A percentile compares a stretch with the other conserved stretches of the same genome.
Conservation (phyloP, 2,329 filamentous ascomycete genomes). For the Botrytis porri region DNA sequence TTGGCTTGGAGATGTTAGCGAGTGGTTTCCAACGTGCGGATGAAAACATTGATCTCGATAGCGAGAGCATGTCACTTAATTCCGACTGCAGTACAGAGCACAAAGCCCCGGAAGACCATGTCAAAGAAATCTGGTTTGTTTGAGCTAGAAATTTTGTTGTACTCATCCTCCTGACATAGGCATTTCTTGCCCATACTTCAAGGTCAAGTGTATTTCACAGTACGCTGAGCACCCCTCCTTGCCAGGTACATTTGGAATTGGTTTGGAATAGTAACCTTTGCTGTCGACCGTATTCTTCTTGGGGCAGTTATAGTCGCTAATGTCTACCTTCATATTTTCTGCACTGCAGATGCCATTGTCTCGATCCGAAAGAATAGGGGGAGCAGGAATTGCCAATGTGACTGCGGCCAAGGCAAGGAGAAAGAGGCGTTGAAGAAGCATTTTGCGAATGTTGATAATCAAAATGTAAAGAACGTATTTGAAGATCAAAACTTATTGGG, state of each 20-base stretch:
- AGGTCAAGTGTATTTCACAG: background rate
- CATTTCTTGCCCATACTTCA: constrained; percentile 4
- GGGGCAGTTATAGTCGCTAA: background rate
- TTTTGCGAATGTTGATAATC: background rate
- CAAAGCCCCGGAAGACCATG: background rate
- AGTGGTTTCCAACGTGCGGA: background rate
- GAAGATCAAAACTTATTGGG: background rate
- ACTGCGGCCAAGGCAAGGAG: background rate
- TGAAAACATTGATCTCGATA: background rate
- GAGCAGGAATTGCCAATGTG: background rate
- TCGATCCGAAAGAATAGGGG: background rate
- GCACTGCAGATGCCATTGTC: background rate
- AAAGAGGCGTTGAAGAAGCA: background rate
- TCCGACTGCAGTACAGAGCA: background rate
- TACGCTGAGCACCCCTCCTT: background rate
- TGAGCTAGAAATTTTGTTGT: background rate
- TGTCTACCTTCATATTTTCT: background rate
- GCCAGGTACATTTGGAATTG: background rate
- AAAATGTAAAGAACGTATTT: background rate
- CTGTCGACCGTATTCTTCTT: constrained; percentile 4
- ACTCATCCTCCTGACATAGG: background rate
- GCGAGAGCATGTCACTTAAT: background rate
- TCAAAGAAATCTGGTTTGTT: background rate
- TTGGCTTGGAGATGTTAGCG: background rate
- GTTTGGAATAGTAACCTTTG: background rate